Evolutionary conservation across 1,284 basidiomycete genomes (phyloP), one percentile per base, ranked within the genome.

Genomic region (Ceratobasidium sp.): DNA sequence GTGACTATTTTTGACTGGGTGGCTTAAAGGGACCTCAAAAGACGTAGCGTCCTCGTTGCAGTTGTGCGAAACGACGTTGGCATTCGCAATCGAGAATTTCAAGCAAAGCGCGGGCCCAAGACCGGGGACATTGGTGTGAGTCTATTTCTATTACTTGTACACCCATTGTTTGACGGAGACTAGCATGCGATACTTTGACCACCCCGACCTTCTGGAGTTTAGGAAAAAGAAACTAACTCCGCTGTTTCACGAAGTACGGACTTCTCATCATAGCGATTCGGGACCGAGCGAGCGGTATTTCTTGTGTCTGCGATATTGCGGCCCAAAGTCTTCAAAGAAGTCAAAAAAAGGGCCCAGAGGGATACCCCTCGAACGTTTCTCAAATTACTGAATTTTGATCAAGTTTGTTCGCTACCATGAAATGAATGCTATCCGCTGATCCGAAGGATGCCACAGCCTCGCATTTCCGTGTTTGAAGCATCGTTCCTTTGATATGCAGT

Each of bases 121-220:
- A 40, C 91, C 89, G 0, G 92, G 92, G 0, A 89, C 88, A 34
- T 83, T 94, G 11, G 82, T 94, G 92, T 94, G 80, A 78, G 91
- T 87, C 7, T 51, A 19, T 15, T 44, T 22, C 40, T 5, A 19
- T 19, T 1, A 17, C 19, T 51, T 19, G 17, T n/a, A 19, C 15
- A 6, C 9, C 29, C 61, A n/a, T 19, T 25, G 25, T 51, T 51
- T 6, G 49, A 51, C 49, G 37, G 1, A 17, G 46, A 46, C 17
- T 67, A 94, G 92, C 34, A 84, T 95, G 77, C 95, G 95, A 78
- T 89, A 93, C 81, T 95, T 95, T 79, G 85, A 85, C 19, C 90
- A 93, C 81, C 92, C 91, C 0, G 80, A 87, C 34, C 81, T 90
- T 5, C 83, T 89, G 56, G 80, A 85, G 8, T 94, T 95, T 80